A percentile compares a stretch with the other conserved stretches of the same genome.
phyloP scores from a whole-genome alignment of 1,139 yeast species.

The Diutina rugosa region DNA sequence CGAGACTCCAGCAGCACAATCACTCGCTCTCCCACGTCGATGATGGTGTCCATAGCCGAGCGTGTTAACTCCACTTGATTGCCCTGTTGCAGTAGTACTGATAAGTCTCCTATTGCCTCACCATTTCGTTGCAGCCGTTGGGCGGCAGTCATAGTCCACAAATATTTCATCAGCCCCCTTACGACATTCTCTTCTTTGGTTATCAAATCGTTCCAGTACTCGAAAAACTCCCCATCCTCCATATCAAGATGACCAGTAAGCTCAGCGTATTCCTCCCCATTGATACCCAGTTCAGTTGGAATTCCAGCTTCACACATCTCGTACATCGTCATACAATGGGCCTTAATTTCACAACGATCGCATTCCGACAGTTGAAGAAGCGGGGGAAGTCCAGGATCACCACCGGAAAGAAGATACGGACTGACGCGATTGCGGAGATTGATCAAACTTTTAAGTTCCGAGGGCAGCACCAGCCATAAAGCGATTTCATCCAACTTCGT shows the following conservation, averaged over 20 bases:
- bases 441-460: constrained; percentile 49
- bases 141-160: constrained; percentile 55
- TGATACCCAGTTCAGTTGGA: constrained; percentile 34
- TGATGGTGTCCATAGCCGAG: not conserved
- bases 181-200: constrained; percentile 60
- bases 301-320: constrained; percentile 46
- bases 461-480: constrained; percentile 41
- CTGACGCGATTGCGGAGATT: constrained; percentile 66
- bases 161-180: constrained; percentile 40
- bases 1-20: not conserved
- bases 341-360: constrained; percentile 49
- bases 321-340: constrained; percentile 60
- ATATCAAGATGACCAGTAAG: constrained; percentile 38
- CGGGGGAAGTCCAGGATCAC: constrained; percentile 43
- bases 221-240: constrained; percentile 39
- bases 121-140: constrained; percentile 53
- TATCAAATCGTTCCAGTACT: constrained; percentile 64
- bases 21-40: not conserved
- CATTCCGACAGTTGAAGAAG: constrained; percentile 46
- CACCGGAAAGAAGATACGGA: constrained; percentile 35
- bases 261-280: constrained; percentile 26
- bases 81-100: not conserved
- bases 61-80: not conserved
- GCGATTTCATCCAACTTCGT: constrained; percentile 45
- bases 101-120: constrained; percentile 33